Evolutionary conservation across 306 rosid species (phyloP).

Genomic region (Citrullus mucosospermus): DNA sequence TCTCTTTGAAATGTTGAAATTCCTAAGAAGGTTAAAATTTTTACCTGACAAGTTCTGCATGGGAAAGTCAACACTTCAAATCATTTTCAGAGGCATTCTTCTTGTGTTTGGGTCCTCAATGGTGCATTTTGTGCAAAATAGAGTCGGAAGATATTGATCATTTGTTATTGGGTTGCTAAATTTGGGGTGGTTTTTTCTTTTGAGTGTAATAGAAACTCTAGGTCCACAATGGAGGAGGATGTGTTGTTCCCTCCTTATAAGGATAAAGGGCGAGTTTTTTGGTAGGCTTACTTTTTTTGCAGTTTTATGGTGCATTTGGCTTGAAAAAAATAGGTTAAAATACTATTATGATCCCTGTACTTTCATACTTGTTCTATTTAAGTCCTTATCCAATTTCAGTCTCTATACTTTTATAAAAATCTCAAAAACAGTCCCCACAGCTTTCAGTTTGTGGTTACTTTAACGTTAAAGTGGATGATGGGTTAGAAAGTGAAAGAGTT

Average conservation of each 20-base stretch:
- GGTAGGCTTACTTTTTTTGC: neutral
- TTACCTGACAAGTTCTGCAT: neutral
- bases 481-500: no score
- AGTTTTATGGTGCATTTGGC: neutral
- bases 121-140: neutral
- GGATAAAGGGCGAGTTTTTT: neutral
- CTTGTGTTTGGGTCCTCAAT: neutral
- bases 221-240: neutral
- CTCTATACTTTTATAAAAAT: no score
- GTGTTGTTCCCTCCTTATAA: neutral
- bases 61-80: neutral
- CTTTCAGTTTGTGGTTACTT: no score
- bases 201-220: neutral
- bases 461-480: no score
- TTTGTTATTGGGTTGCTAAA: neutral
- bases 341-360: no score
- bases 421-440: no score
- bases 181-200: neutral
- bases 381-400: no score
- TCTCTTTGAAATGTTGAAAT: neutral
- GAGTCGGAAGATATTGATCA: neutral
- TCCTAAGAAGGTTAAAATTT: neutral
- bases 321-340: no score
- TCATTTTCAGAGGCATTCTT: neutral
- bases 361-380: no score